These are phyloP conservation scores for Eugenia klotzschiana DNA, from an alignment of 441 rosid species.

Conservation along the genomic window DNA sequence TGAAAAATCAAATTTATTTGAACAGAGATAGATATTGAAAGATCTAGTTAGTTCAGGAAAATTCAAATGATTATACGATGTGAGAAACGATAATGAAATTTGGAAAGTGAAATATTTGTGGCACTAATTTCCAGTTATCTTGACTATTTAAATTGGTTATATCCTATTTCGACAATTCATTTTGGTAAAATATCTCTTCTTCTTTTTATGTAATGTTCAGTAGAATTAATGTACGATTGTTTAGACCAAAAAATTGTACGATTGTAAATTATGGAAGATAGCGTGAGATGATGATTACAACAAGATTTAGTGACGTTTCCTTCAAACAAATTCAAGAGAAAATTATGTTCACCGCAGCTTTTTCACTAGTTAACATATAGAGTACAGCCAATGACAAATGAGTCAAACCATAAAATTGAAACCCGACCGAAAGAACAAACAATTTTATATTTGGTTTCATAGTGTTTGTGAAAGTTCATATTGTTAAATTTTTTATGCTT, in stretches of 20 bases:
- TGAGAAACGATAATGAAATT: rapidly evolving
- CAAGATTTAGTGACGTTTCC: too few species aligned
- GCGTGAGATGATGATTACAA: too few species aligned
- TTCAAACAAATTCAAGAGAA: too few species aligned
- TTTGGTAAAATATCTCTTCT: background rate
- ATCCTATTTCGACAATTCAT: background rate
- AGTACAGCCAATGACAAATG: background rate
- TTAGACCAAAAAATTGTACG: too few species aligned
- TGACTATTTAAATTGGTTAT: background rate
- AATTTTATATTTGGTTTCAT: background rate
- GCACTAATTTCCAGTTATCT: rapidly evolving
- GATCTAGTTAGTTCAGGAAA: background rate
- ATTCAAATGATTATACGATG: rapidly evolving
- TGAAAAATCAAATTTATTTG: background rate
- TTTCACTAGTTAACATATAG: background rate
- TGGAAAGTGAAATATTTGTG: background rate
- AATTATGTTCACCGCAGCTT: too few species aligned
- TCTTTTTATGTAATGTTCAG: background rate
- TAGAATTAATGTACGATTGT: background rate
- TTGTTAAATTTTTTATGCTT: background rate
- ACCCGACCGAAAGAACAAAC: background rate
- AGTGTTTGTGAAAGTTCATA: too few species aligned
- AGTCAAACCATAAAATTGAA: background rate
- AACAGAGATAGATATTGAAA: background rate
- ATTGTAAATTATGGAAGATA: too few species aligned